Evolutionary conservation across 2,329 filamentous ascomycete species (phyloP).

Genomic region (Knufia fluminis): DNA sequence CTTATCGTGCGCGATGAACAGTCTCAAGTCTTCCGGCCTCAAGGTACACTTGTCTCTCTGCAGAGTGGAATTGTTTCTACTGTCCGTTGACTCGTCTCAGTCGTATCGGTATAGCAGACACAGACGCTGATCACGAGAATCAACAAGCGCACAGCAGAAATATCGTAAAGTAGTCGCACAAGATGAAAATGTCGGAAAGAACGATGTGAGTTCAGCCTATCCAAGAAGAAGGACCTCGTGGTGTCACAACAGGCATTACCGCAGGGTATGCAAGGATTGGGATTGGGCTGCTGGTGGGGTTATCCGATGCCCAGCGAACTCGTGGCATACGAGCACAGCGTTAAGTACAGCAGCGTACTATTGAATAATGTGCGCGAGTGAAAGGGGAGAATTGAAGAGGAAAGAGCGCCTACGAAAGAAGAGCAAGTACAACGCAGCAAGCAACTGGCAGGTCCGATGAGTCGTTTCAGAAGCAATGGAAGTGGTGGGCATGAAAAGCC

Average conservation of each 20-base stretch:
- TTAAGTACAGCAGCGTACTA: background rate
- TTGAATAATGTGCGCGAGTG: background rate
- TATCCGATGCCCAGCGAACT: background rate
- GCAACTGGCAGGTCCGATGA: no score
- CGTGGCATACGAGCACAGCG: background rate
- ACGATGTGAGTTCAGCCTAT: no score
- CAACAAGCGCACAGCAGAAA: background rate
- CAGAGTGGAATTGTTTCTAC: no score
- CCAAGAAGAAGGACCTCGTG: no score
- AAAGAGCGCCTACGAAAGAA: background rate
- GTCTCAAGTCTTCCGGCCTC: no score
- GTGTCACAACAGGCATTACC: conserved; percentile 2
- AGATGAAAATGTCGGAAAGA: background rate
- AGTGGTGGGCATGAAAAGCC: no score
- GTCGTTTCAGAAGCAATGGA: no score
- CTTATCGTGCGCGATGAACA: background rate
- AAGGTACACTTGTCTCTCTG: no score
- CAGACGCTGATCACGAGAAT: no score
- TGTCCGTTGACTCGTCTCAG: no score
- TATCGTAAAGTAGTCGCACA: background rate
- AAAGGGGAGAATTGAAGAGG: background rate
- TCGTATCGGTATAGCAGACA: no score
- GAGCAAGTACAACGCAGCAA: background rate
- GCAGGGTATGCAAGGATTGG: no score
- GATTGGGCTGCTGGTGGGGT: conserved; percentile 3